Evolutionary conservation across 306 rosid genomes (phyloP), one percentile per base, ranked within the genome.

Genomic region (Prinsepia uniflora): DNA sequence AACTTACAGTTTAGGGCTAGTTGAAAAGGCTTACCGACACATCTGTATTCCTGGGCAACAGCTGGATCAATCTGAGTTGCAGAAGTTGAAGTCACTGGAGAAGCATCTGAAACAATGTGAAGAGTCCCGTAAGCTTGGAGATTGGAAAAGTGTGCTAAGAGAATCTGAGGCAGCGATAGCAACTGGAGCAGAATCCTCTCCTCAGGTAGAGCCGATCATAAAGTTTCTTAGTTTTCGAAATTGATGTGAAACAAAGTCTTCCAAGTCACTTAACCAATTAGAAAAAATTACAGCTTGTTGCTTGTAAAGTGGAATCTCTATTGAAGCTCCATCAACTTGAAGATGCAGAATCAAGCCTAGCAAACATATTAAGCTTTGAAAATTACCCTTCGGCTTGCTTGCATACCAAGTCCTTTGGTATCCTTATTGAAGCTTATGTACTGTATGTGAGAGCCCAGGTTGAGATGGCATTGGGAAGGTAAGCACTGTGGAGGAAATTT

Each of bases 401-500:
- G 59, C 85, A 79, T 67, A 67, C 80, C 73, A 90, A 86, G 82
- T 79, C 86, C 84, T 79, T 85, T 61, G 96, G 96, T 54, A 90
- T 92, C 87, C 67, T 86, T 45, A 86, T 88, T 12, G 96, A 88
- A 82, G 86, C 98, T 67, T 92, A 86, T 63, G 88, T 92, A 62
- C 83, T 72, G 76, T 86, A 75, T 73, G 91, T 90, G 13, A 74
- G 77, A 5, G 89, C 98, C 17, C 90, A 88, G 82, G 84, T 90
- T 61, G 96, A 92, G 66, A 90, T 90, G 98, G 96, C 98, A 40
- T n/a, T 86, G 19, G 98, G 98, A 84, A 92, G 96, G 98, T 92
- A 86, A 71, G 74, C 49, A 53, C 47, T 12, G 55, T 7, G 39
- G 48, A 39, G 55, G 61, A 56, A 60, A 65, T 63, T 47, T 48